Conservation (phyloP, 805 yeast genomes). For the Schwanniomyces pseudopolymorphus region DNA sequence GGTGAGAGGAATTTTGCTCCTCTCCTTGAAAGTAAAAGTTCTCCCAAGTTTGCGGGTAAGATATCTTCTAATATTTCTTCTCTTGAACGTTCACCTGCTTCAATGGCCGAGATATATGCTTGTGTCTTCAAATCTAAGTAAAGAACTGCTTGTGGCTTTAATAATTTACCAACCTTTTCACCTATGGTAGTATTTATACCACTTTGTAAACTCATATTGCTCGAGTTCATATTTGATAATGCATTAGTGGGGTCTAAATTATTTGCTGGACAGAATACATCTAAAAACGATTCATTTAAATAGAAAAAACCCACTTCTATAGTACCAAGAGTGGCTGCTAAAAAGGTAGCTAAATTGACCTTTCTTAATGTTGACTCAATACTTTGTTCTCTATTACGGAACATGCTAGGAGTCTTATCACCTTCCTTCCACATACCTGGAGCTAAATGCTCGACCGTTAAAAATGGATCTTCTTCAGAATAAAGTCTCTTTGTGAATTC, state of each 20-base stretch:
- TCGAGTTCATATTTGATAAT: constrained; percentile 33
- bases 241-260: constrained; percentile 50
- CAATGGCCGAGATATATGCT: constrained; percentile 86
- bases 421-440: constrained; percentile 71
- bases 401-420: constrained; percentile 54
- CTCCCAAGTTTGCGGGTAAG: constrained; percentile 66
- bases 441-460: constrained; percentile 66
- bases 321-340: constrained; percentile 82
- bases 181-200: constrained; percentile 34
- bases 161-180: constrained; percentile 52
- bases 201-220: constrained; percentile 32
- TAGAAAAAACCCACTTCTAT: constrained; percentile 85
- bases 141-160: constrained; percentile 78
- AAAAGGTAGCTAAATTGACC: constrained; percentile 83
- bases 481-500: constrained; percentile 74
- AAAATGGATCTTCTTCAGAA: constrained; percentile 68
- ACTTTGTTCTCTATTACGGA: constrained; percentile 61
- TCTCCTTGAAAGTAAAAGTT: constrained; percentile 37
- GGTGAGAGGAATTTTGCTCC: constrained; percentile 54
- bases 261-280: constrained; percentile 81
- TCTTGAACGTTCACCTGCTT: constrained; percentile 58
- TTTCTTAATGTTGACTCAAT: constrained; percentile 70
- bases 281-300: constrained; percentile 80
- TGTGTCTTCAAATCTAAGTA: constrained; percentile 91
- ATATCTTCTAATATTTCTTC: constrained; percentile 71